phyloP scores from a whole-genome alignment of 345 rosid species.

The Firmiana major region DNA sequence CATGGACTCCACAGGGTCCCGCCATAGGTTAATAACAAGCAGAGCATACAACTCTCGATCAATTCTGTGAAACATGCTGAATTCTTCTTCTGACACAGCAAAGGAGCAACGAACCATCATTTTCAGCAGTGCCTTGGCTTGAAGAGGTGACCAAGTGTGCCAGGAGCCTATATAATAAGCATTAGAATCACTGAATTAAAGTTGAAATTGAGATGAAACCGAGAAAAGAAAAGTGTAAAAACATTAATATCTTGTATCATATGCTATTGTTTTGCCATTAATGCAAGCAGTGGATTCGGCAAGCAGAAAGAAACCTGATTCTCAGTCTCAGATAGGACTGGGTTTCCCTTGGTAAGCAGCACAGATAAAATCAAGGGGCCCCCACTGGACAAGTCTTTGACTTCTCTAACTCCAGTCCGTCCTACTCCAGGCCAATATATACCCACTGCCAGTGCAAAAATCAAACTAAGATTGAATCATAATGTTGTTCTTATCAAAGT shows the following conservation, averaged over 20 bases:
- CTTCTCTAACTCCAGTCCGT: neutral
- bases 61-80: constrained; percentile 41
- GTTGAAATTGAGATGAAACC: neutral
- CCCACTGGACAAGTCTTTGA: neutral
- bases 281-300: neutral
- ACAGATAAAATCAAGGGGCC: neutral
- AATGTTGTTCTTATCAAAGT: neutral
- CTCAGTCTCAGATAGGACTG: neutral
- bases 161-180: constrained; percentile 11
- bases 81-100: constrained; percentile 23
- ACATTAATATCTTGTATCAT: neutral
- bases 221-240: neutral
- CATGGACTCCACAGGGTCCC: constrained; percentile 47
- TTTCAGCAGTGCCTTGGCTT: neutral
- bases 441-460: neutral
- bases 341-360: neutral
- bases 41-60: constrained; percentile 40
- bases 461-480: constrained; percentile 2
- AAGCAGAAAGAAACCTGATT: constrained; percentile 17
- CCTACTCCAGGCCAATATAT: constrained; percentile 3
- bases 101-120: constrained; percentile 9
- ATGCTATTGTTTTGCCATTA: neutral
- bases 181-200: neutral
- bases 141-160: neutral
- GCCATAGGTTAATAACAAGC: constrained; percentile 33